Evolutionary conservation across 495 filamentous ascomycete genomes (phyloP).

Genomic region (Xylaria cubensis): DNA sequence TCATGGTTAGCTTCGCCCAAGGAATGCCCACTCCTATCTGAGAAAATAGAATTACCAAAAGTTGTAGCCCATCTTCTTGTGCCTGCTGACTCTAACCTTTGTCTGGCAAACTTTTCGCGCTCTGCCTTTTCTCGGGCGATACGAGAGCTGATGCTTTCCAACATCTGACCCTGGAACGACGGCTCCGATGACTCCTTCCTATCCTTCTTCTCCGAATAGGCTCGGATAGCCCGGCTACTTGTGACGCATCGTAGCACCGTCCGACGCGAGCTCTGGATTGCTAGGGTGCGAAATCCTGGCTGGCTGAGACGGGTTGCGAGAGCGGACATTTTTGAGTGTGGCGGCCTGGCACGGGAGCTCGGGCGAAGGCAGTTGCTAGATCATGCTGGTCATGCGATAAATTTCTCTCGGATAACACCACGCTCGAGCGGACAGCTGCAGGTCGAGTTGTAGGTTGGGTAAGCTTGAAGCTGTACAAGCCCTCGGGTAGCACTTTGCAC

Average conservation of each 20-base stretch:
- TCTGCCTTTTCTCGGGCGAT: conserved; percentile 76
- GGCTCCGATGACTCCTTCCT: conserved; percentile 36
- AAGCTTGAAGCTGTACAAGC: conserved; percentile 2
- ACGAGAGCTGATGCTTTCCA: conserved; percentile 79
- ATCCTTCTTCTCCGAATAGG: conserved; percentile 35
- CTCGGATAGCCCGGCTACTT: conserved; percentile 21
- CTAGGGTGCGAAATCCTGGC: conserved; percentile 31
- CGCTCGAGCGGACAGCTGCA: background rate
- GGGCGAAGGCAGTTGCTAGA: background rate
- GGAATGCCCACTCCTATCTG: background rate
- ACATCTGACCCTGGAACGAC: conserved; percentile 86
- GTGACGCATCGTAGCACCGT: conserved; percentile 28
- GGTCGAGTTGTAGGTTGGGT: background rate
- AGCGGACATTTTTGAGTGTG: conserved; percentile 35
- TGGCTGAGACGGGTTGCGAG: conserved; percentile 30
- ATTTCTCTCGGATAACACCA: background rate
- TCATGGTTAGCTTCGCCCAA: conserved; percentile 26
- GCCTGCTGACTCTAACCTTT: conserved; percentile 58
- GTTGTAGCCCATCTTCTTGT: conserved; percentile 66
- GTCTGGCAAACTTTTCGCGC: conserved; percentile 67
- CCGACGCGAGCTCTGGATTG: conserved; percentile 23
- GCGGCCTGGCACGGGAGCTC: conserved; percentile 15
- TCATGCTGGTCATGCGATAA: conserved; percentile 13
- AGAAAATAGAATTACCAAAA: conserved; percentile 59
- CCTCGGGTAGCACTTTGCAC: background rate